Evolutionary conservation across 352 stramenopile species (phyloP).

Genomic region (Phytopythium montanum): DNA sequence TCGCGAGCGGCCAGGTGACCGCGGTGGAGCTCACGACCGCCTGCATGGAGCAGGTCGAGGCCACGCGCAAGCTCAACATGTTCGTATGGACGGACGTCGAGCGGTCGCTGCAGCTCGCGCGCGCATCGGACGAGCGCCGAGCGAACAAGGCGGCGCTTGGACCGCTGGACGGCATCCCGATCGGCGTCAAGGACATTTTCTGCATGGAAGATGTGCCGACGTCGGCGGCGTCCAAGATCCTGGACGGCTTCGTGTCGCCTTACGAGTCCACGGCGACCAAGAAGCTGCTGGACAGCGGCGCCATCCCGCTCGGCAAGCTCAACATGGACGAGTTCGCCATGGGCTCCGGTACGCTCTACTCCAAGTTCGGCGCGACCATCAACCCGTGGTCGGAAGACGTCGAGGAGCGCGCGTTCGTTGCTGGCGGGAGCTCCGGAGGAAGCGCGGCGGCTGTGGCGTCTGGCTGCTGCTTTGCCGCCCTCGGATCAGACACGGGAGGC

Average conservation of each 20-base stretch:
- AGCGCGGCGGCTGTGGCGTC: conserved; percentile 92
- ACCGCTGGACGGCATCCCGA: conserved; percentile 93
- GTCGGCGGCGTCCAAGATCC: conserved; percentile 87
- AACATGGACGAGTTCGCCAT: conserved; percentile 99
- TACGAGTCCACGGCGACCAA: conserved; percentile 88
- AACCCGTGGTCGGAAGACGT: conserved; percentile 85
- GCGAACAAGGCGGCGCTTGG: conserved; percentile 30
- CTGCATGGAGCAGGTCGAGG: conserved; percentile 75
- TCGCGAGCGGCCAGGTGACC: conserved; percentile 43
- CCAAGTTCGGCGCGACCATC: conserved; percentile 77
- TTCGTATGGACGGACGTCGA: conserved; percentile 76
- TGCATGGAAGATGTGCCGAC: conserved; percentile 87
- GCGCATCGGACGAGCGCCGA: conserved; percentile 76
- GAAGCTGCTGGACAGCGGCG: conserved; percentile 86
- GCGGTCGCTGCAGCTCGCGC: conserved; percentile 58
- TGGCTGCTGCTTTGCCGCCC: conserved; percentile 88
- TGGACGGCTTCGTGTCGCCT: conserved; percentile 87
- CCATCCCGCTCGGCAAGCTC: conserved; percentile 94
- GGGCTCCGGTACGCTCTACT: conserved; percentile 94
- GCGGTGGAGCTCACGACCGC: conserved; percentile 57
- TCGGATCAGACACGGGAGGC: conserved; percentile 97
- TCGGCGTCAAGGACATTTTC: conserved; percentile 97
- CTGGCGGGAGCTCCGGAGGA: conserved; percentile 93
- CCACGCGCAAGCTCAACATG: conserved; percentile 71
- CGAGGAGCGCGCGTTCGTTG: conserved; percentile 51